These are phyloP conservation scores for apple (Malus domestica) DNA, from an alignment of 306 rosid genomes.

Conservation along the genomic window DNA sequence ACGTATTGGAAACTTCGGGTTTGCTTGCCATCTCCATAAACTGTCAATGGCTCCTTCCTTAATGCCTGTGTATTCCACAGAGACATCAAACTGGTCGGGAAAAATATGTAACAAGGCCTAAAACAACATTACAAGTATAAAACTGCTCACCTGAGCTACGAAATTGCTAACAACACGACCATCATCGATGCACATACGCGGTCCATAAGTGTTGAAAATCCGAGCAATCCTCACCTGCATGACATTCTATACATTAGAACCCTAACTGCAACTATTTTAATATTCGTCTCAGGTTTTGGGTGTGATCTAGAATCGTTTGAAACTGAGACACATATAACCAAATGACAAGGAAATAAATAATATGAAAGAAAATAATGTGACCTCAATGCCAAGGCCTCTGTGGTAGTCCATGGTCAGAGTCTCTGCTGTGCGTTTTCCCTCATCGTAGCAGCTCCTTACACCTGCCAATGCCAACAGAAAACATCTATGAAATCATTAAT, in stretches of 20 bases:
- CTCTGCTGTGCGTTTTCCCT: constrained; percentile 93
- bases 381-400: constrained; percentile 94
- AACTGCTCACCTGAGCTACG: constrained; percentile 67
- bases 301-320: background rate
- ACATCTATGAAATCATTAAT: too few relatives aligned
- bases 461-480: constrained; percentile 33
- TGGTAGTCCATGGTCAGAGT: constrained; percentile 88
- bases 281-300: background rate
- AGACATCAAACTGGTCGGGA: background rate
- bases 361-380: background rate
- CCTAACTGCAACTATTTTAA: background rate
- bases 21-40: constrained; percentile 91
- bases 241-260: background rate
- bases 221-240: constrained; percentile 80
- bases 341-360: background rate
- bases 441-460: constrained; percentile 91
- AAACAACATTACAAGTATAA: background rate
- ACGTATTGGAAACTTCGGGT: constrained; percentile 95
- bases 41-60: constrained; percentile 92
- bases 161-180: constrained; percentile 94
- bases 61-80: constrained; percentile 42
- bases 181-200: constrained; percentile 87
- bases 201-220: constrained; percentile 86
- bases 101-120: background rate
- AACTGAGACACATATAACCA: background rate